Evolutionary conservation across 2,329 filamentous ascomycete genomes (phyloP), one percentile per base, ranked within the genome.

Genomic region (Fusarium irregulare): DNA sequence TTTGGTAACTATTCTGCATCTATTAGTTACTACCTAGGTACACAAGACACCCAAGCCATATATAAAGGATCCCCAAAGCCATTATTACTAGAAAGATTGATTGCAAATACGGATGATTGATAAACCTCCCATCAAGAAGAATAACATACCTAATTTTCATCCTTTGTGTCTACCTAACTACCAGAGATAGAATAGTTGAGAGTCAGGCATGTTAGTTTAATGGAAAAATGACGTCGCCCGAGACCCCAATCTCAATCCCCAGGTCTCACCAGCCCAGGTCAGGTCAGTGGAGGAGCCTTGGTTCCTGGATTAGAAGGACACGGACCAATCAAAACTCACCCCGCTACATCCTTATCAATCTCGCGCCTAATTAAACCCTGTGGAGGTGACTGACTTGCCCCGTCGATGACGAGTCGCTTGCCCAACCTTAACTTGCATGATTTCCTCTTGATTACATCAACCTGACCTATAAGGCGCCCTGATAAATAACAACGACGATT

Each of bases 391-490:
- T 37, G 30, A 75, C 73, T 64, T 67, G 63, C 57, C 54, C 54
- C 56, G 41, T 69, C 59, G 68, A 75, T 75, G 74, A 76, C 72
- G 74, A 76, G 57, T 78, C 79, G 21, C 75, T 78, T 49, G 74
- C 57, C 59, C 30, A 68, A 57, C 59, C 40, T 48, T 56, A 60
- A 42, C 64, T 61, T 58, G 47, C 45, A 46, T 68, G 56, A 55
- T 55, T 48, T 13, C 34, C 42, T 41, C 27, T 60, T 60, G 9
- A 50, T 50, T 50, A 47, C 67, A 66, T 53, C 66, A 63, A 58
- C 70, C 68, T 53, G 46, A 28, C 41, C 45, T 51, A 6, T 14
- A 11, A 42, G 42, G 53, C 47, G 41, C 56, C 49, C 25, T 25
- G 42, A 28, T 78, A 77, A n/a, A 40, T 21, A 23, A 20, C 30